Base-by-base conservation (phyloP, 352 stramenopile species). In the Phytophthora lateralis region DNA sequence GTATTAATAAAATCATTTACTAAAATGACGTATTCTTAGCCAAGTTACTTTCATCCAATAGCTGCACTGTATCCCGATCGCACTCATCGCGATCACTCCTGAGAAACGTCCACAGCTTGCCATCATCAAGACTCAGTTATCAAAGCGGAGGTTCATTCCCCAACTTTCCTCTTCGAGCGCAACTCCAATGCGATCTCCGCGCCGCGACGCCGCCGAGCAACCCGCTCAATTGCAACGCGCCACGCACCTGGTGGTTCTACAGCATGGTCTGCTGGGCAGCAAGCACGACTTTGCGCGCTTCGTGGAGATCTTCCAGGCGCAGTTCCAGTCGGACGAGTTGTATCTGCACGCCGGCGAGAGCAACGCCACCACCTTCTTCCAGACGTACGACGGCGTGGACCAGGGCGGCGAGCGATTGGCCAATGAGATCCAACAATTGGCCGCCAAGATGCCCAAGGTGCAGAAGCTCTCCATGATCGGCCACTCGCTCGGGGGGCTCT, bases 311-410 rank as follows among this genome's bases (percentile, higher is more conserved):
- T 76, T 94, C 34, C 32, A 50, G n/a, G 32, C 76, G 35, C 73
- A 86, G 18, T 77, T 90, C 38, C 59, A 62, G 1, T 34, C 69
- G 0, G 70, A 82, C 39, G 68, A 84, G n/a, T 41, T 93, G 51
- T 74, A 78, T 34, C 53, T 85, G 47, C 66, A 90, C 58, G 44
- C 70, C 10, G 68, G 70, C 2, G 68, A 66, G 41, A 66, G 75
- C 64, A 95, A 92, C 47, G 77, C 70, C 44, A 62, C 64, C 14
- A 71, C 66, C 11, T 78, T 90, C 38, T 91, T 90, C 63, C 76
- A 82, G 62, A 95, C 85, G 24, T 90, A 87, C 61, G 85, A 95
- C 46, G 85, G 85, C 24, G 80, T 95, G 14, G 85, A 95, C 41
- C 32, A 59, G 10, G 85, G 85, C 37, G 85, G 76, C 38, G 54